Conservation (phyloP, 345 rosid genomes). For the Dipteronia dyeriana region DNA sequence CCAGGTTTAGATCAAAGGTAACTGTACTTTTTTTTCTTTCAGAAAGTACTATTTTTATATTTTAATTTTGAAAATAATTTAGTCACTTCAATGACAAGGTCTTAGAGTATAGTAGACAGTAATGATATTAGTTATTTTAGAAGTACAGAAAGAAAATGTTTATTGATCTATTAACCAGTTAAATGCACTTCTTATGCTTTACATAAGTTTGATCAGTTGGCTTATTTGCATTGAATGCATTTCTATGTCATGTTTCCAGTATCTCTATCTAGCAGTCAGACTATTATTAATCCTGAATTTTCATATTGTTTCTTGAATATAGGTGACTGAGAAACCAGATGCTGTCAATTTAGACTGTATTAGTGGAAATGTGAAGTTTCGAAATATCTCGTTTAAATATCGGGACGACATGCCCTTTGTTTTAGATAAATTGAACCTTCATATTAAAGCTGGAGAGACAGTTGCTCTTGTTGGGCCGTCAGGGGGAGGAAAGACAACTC, state of each 20-base stretch:
- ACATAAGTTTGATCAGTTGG: background rate
- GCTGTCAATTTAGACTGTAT: slow-evolving; percentile 57
- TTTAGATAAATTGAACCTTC: slow-evolving; percentile 71
- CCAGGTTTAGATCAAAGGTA: slow-evolving; percentile 66
- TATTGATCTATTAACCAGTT: background rate
- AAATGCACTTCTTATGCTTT: background rate
- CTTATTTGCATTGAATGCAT: background rate
- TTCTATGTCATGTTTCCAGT: slow-evolving; percentile 4
- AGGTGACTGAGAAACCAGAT: slow-evolving; percentile 69
- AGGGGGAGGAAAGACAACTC: slow-evolving; percentile 99
- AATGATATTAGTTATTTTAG: slow-evolving; percentile 5
- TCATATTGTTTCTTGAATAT: slow-evolving; percentile 23
- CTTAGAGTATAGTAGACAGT: background rate
- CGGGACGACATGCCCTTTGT: slow-evolving; percentile 53
- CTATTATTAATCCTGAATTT: background rate
- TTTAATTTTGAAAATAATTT: background rate
- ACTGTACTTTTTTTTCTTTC: background rate
- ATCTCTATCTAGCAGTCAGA: background rate
- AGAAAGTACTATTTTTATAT: background rate
- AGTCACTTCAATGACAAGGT: slow-evolving; percentile 10
- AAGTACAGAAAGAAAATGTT: background rate
- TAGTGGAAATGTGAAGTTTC: slow-evolving; percentile 73
- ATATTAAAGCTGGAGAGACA: slow-evolving; percentile 89
- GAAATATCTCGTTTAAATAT: slow-evolving; percentile 69
- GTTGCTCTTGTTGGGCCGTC: slow-evolving; percentile 91